Evolutionary conservation across 495 filamentous ascomycete genomes (phyloP).

Genomic region (Baudoinia panamericana): DNA sequence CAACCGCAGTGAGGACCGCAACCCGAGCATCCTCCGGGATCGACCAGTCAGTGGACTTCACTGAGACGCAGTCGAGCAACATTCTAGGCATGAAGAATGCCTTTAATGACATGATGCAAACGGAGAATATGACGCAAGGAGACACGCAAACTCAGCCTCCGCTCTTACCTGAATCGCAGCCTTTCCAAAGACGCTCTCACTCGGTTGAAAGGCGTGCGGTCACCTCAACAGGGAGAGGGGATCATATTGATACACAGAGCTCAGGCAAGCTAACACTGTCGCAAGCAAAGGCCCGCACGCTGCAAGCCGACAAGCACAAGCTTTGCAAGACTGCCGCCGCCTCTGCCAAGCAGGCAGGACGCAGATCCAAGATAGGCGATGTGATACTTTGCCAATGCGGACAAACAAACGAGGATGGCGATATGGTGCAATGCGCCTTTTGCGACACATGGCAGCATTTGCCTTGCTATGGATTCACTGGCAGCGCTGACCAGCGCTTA

Average conservation of each 20-base stretch:
- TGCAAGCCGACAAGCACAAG: conserved; percentile 16
- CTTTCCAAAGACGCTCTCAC: conserved; percentile 8
- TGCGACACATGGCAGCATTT: conserved; percentile 38
- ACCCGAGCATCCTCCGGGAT: too few species aligned
- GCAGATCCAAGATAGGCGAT: conserved; percentile 1
- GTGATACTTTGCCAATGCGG: conserved; percentile 34
- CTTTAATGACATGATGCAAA: conserved; percentile 13
- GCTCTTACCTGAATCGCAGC: background rate
- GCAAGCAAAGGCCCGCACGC: background rate
- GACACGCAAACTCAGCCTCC: conserved; percentile 15
- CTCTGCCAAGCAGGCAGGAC: background rate
- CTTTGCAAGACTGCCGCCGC: background rate
- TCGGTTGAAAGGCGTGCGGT: background rate
- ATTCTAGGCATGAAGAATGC: conserved; percentile 6
- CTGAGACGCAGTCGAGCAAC: conserved; percentile 11
- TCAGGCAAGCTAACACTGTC: background rate
- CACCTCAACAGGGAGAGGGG: background rate
- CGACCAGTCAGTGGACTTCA: too few species aligned
- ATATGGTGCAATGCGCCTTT: conserved; percentile 37
- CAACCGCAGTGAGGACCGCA: too few species aligned
- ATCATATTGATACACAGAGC: background rate
- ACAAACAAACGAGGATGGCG: conserved; percentile 30
- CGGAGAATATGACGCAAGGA: conserved; percentile 13
- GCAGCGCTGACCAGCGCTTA: conserved; percentile 22
- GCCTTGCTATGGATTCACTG: conserved; percentile 37